Evolutionary conservation across 2,329 filamentous ascomycete species (phyloP).

Genomic region (Cyanodermella asteris): DNA sequence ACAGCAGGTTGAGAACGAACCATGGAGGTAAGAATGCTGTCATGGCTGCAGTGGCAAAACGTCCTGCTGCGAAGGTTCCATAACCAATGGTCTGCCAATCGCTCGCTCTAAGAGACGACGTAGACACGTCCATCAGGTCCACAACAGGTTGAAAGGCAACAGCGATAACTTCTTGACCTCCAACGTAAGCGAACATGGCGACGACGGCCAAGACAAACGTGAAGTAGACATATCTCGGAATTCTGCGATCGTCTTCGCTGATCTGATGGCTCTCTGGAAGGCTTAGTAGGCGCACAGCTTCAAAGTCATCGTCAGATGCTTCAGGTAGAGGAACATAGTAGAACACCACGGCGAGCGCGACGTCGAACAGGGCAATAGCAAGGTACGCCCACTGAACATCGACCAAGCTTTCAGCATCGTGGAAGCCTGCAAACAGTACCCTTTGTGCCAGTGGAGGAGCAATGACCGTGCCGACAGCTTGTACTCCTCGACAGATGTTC

Average conservation of each 20-base stretch:
- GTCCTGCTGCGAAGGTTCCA: conserved; percentile 33
- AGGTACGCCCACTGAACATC: conserved; percentile 44
- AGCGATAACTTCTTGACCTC: conserved; percentile 34
- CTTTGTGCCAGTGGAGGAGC: conserved; percentile 37
- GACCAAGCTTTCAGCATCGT: conserved; percentile 29
- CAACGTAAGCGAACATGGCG: conserved; percentile 38
- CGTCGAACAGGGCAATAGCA: conserved; percentile 38
- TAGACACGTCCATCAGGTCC: background rate
- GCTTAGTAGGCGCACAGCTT: conserved; percentile 29
- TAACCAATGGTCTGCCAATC: conserved; percentile 32
- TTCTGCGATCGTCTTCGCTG: conserved; percentile 28
- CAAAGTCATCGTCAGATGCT: conserved; percentile 37
- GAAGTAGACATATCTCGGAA: conserved; percentile 28
- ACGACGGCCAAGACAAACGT: conserved; percentile 32
- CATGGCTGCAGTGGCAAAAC: conserved; percentile 32
- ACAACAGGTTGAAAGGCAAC: conserved; percentile 20
- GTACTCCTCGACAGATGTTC: conserved; percentile 38
- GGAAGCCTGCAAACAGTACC: conserved; percentile 31
- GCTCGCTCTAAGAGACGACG: conserved; percentile 13
- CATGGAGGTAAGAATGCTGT: conserved; percentile 35
- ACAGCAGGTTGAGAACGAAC: conserved; percentile 32
- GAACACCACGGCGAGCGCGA: conserved; percentile 35
- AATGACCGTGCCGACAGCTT: conserved; percentile 36
- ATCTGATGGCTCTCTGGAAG: conserved; percentile 28
- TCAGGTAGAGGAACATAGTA: conserved; percentile 41